Base-by-base conservation (phyloP, 2,329 filamentous ascomycete species). In the Fusarium sp. region DNA sequence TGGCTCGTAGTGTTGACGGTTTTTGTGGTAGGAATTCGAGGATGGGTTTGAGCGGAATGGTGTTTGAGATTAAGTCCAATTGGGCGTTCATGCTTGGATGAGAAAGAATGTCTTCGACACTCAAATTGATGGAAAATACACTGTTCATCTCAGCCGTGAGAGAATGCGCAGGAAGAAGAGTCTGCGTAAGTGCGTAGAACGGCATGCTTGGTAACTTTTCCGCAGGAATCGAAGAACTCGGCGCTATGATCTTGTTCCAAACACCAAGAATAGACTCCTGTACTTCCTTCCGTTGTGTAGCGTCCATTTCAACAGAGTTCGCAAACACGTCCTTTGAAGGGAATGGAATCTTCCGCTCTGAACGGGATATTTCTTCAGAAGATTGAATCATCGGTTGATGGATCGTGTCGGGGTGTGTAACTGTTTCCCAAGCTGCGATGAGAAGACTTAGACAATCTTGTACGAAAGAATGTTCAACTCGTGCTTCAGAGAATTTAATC, bases 111-210 rank as follows among this genome's bases (percentile, higher is more conserved):
- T 87, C 85, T 51, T 85, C 83, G 55, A 83, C 81, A 0, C 80
- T 81, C 45, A 87, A 74, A 24, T 72, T 75, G 7, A 85, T 73
- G 12, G 75, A 73, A 16, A 87, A 76, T 18, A 80, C 79, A 6
- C 77, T 77, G 56, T 83, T 85, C 49, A 87, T 79, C 53, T 80
- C 80, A 7, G 80, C 75, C 4, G 85, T 81, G 30, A 87, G 79
- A 66, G 83, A 78, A 9, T 83, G 77, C 0, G 85, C 85, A 0
- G 85, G 81, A 44, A 87, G 78, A 24, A 87, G 77, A 3, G 83
- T 84, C 10, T 82, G 83, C 77, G 83, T 85, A 14, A 87, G 80
- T 48, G 85, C 81, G 71, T 84, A 87, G 74, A 87, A 87, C 0
- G 83, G 81, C 0, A 84, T 81, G 3, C 81, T 80, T 34, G 82